Percentiles rank a stretch among this genome's conserved stretches.
phyloP scores from a whole-genome alignment of 768 basidiomycete species.

The Termitomyces sp. region DNA sequence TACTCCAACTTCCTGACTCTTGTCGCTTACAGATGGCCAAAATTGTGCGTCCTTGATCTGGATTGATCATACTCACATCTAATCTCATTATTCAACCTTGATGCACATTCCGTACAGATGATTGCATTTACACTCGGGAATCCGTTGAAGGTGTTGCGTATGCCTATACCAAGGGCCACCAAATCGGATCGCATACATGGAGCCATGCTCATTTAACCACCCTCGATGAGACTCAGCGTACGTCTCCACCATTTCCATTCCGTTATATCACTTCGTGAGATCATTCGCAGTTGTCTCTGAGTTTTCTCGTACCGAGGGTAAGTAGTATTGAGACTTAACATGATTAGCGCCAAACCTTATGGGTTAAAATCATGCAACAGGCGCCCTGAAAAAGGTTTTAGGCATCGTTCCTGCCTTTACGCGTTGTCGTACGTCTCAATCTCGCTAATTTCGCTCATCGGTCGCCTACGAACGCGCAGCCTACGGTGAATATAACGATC shows the following conservation, averaged over 20 bases:
- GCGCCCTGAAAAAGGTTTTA: slow-evolving; percentile 30
- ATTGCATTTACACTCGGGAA: slow-evolving; percentile 32
- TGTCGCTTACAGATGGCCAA: slow-evolving; percentile 7
- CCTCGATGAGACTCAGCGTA: slow-evolving; percentile 12
- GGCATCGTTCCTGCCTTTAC: slow-evolving; percentile 34
- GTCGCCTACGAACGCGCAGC: slow-evolving; percentile 15
- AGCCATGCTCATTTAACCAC: slow-evolving; percentile 30
- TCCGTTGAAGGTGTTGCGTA: slow-evolving; percentile 24
- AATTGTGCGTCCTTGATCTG: slow-evolving; percentile 5
- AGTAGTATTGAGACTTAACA: neutral
- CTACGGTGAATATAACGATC: slow-evolving; percentile 34
- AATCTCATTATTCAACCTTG: neutral
- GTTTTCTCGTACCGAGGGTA: slow-evolving; percentile 28
- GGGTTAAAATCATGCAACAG: slow-evolving; percentile 10
- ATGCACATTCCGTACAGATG: slow-evolving; percentile 18
- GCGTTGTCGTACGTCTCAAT: slow-evolving; percentile 29
- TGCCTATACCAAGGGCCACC: slow-evolving; percentile 34
- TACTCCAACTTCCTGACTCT: neutral
- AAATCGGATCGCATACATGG: slow-evolving; percentile 47
- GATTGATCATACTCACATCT: neutral
- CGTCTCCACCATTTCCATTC: neutral
- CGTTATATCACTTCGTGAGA: neutral
- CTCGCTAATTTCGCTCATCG: neutral
- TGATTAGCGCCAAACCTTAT: neutral
- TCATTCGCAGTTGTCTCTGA: slow-evolving; percentile 22